Evolutionary conservation across 768 basidiomycete species (phyloP).

Genomic region (Rickenella mellea): DNA sequence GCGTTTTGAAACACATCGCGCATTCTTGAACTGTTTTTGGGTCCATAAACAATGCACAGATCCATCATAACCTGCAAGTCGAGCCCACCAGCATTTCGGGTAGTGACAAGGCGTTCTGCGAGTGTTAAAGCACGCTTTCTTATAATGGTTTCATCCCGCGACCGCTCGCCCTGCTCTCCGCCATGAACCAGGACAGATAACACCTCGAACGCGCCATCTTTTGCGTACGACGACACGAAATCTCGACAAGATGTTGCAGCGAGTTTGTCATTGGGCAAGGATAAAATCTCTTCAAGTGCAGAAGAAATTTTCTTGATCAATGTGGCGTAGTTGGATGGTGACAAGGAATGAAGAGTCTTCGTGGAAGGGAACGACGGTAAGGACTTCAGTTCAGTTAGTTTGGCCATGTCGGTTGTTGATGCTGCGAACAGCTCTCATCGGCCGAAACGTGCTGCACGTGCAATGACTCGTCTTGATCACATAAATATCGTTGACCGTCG

Average conservation of each 20-base stretch:
- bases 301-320: background rate
- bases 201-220: constrained; percentile 41
- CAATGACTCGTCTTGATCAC: background rate
- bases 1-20: background rate
- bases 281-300: background rate
- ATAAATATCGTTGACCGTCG: background rate
- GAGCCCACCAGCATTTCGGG: constrained; percentile 24
- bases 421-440: too few species aligned
- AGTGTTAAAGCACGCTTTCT: constrained; percentile 41
- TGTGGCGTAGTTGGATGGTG: background rate
- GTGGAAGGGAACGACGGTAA: background rate
- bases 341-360: background rate
- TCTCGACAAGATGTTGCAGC: constrained; percentile 9
- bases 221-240: constrained; percentile 50
- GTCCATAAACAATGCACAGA: constrained; percentile 47
- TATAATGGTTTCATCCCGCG: constrained; percentile 35
- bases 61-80: constrained; percentile 52
- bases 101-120: constrained; percentile 34
- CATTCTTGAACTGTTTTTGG: constrained; percentile 9
- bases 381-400: background rate
- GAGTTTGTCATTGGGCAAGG: background rate
- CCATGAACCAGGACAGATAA: constrained; percentile 50
- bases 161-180: constrained; percentile 22
- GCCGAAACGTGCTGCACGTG: too few species aligned
- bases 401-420: too few species aligned